A percentile compares a stretch with the other conserved stretches of the same genome.
phyloP scores from a whole-genome alignment of 805 yeast species.

The Suhomyces faveliae region DNA sequence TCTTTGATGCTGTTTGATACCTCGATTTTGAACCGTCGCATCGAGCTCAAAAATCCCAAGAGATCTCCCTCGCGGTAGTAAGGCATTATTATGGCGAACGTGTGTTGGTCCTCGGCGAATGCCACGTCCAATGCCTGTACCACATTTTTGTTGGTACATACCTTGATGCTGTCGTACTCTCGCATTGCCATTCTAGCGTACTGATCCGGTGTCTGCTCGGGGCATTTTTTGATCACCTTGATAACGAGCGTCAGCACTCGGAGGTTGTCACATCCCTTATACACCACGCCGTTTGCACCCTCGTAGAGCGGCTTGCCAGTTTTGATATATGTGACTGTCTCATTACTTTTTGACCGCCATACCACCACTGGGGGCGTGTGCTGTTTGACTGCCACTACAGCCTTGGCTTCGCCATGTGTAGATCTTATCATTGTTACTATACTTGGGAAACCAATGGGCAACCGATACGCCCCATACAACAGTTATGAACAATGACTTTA shows the following conservation, averaged over 20 bases:
- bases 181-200: constrained; percentile 8
- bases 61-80: constrained; percentile 50
- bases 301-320: constrained; percentile 35
- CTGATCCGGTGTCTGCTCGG: constrained; percentile 3
- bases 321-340: constrained; percentile 21
- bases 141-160: constrained; percentile 29
- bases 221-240: constrained; percentile 28
- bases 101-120: constrained; percentile 10
- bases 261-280: constrained; percentile 27
- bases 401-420: background rate
- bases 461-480: no score
- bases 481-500: no score
- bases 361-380: background rate
- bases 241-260: constrained; percentile 24
- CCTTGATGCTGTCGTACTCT: constrained; percentile 30
- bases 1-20: constrained; percentile 40
- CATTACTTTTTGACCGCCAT: background rate
- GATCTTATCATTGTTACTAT: background rate
- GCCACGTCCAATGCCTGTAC: constrained; percentile 28
- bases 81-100: constrained; percentile 39
- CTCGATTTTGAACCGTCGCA: constrained; percentile 34
- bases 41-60: constrained; percentile 38
- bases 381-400: background rate
- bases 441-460: no score
- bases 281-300: constrained; percentile 42